Evolutionary conservation across 2,329 filamentous ascomycete species (phyloP), one percentile per base, ranked within the genome.

Genomic region (Trichocomaceae sp.): DNA sequence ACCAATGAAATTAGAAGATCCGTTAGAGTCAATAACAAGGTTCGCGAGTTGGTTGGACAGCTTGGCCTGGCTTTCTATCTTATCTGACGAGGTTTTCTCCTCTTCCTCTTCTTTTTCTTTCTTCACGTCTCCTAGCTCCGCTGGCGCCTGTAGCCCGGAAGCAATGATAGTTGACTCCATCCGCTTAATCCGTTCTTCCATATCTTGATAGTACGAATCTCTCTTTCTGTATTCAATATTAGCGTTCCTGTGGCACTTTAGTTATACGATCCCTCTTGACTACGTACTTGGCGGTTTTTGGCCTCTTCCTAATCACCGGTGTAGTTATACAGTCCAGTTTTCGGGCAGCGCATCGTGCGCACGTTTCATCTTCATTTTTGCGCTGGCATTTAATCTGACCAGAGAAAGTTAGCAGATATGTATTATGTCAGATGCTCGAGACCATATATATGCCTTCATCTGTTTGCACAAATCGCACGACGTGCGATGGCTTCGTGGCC

Each of bases 81-180:
- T 47, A 47, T 53, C 50, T 5, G 26, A 53, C 5, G 50, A 53
- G 1, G 29, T 20, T 13, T 53, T 42, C 9, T 31, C 35, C 29
- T 46, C 42, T 17, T 22, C 2, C 3, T 13, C 41, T 5, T 7
- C 19, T 17, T 1, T 6, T 15, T 15, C 31, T 26, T 26, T 7
- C 23, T 26, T 26, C 23, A 26, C 7, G 23, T 26, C 7, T 29
- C n/a, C n/a, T n/a, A n/a, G n/a, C n/a, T n/a, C n/a, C n/a, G n/a
- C n/a, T n/a, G n/a, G n/a, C n/a, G n/a, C n/a, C n/a, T 39, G 29
- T 12, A 52, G 35, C 13, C 51, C 51, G 8, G 51, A 48, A 31
- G 51, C 23, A 48, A 48, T 48, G 6, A 54, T 54, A 41, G 45
- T 17, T n/a, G 51, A 54, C 45, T 54, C 51, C 51, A 54, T 54